Conservation (phyloP, 192 early-diverging fungal species). For the Obelidium mucronatum region DNA sequence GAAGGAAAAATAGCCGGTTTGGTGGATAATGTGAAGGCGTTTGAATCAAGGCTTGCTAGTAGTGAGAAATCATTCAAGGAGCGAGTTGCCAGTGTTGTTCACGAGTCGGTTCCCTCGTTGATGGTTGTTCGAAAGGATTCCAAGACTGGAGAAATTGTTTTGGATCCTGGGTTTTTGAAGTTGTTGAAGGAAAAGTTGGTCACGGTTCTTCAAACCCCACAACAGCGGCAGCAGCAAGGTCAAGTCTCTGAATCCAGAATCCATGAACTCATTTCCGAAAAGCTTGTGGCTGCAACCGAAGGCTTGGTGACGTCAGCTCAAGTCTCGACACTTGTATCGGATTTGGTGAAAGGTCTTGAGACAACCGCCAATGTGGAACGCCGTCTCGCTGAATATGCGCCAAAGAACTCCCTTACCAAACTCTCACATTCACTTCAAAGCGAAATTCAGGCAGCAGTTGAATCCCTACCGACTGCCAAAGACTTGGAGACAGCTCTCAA, state of each 20-base stretch:
- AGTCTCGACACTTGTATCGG: not conserved
- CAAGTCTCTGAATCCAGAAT: slow-evolving; percentile 4
- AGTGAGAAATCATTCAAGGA: slow-evolving; percentile 6
- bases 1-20: not conserved
- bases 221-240: not conserved
- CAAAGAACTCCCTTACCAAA: not conserved
- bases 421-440: not conserved
- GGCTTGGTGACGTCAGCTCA: not conserved
- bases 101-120: slow-evolving; percentile 10
- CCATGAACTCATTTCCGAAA: slow-evolving; percentile 10
- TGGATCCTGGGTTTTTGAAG: slow-evolving; percentile 19
- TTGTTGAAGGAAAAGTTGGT: slow-evolving; percentile 13
- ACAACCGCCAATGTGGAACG: not conserved
- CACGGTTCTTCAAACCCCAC: not conserved
- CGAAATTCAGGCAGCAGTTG: slow-evolving; percentile 1
- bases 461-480: not conserved
- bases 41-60: not conserved
- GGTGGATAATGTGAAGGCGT: not conserved
- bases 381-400: not conserved
- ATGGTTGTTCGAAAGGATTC: not conserved
- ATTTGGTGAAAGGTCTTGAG: not conserved
- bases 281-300: not conserved
- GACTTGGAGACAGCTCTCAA: not conserved
- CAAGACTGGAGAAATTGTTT: slow-evolving; percentile 9
- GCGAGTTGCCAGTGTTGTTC: no score